phyloP scores from a whole-genome alignment of 2,329 filamentous ascomycete genomes.

The Atkinsonella hypoxylon region DNA sequence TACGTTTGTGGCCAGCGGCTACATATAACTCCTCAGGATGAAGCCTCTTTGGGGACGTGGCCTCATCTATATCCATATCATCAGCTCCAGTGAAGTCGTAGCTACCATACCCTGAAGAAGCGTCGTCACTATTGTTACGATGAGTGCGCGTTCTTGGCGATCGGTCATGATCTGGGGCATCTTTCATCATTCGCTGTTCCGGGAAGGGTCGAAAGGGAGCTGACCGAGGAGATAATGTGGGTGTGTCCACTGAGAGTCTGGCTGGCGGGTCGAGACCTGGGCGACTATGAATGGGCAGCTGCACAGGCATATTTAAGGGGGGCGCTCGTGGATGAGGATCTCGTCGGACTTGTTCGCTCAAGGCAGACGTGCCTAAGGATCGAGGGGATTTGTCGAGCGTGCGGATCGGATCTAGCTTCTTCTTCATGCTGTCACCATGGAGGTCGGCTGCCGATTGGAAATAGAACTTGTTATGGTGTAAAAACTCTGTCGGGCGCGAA shows the following conservation, averaged over 20 bases:
- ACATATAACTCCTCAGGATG: slow-evolving; percentile 35
- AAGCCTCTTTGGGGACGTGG: slow-evolving; percentile 35
- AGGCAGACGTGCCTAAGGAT: slow-evolving; percentile 30
- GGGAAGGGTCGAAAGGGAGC: slow-evolving; percentile 28
- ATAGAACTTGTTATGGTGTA: slow-evolving; percentile 37
- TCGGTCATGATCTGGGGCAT: slow-evolving; percentile 33
- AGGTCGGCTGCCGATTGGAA: slow-evolving; percentile 34
- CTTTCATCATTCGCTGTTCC: slow-evolving; percentile 33
- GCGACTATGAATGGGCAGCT: slow-evolving; percentile 28
- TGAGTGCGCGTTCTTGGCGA: slow-evolving; percentile 33
- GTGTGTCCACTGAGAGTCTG: slow-evolving; percentile 30
- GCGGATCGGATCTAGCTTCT: slow-evolving; percentile 40
- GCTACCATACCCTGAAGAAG: slow-evolving; percentile 31
- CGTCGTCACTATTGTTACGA: slow-evolving; percentile 42
- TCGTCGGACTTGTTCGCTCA: slow-evolving; percentile 26
- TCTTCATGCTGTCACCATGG: slow-evolving; percentile 39
- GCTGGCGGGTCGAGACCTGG: slow-evolving; percentile 18
- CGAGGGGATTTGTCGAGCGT: slow-evolving; percentile 34
- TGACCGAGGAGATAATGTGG: slow-evolving; percentile 33
- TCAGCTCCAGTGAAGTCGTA: slow-evolving; percentile 27
- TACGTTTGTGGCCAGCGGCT: slow-evolving; percentile 37
- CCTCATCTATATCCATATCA: slow-evolving; percentile 41
- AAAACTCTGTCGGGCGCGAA: slow-evolving; percentile 27
- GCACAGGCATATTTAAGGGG: slow-evolving; percentile 32
- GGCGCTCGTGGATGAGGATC: slow-evolving; percentile 28